Percentiles rank a stretch among this genome's conserved stretches.
These are phyloP conservation scores for Epicoccum nigrum DNA, from an alignment of 2,329 filamentous ascomycete genomes.

Conservation along the genomic window DNA sequence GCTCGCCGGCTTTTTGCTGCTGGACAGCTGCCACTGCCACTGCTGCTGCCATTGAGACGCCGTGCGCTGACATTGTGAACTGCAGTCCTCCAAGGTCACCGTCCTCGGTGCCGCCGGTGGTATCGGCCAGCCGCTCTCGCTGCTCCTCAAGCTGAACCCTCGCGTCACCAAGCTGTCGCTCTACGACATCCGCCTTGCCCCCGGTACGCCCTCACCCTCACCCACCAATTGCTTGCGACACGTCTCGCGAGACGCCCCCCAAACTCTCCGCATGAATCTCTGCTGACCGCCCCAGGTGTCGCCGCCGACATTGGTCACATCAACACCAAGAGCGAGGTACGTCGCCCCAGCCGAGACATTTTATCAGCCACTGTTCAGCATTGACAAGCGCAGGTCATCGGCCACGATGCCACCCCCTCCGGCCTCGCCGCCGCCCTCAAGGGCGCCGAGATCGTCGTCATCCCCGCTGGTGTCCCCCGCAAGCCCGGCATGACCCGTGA, in stretches of 20 bases:
- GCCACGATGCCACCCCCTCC: slow-evolving; percentile 78
- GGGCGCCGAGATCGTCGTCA: slow-evolving; percentile 91
- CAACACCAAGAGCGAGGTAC: slow-evolving; percentile 90
- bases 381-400: slow-evolving; percentile 67
- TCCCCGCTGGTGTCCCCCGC: slow-evolving; percentile 97
- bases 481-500: slow-evolving; percentile 99
- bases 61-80: slow-evolving; percentile 30
- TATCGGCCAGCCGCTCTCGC: slow-evolving; percentile 97
- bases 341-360: slow-evolving; percentile 25
- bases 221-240: background rate
- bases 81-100: slow-evolving; percentile 94
- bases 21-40: background rate
- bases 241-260: background rate
- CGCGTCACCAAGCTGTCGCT: slow-evolving; percentile 91
- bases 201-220: slow-evolving; percentile 69
- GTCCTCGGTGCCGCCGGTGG: slow-evolving; percentile 96
- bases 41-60: slow-evolving; percentile 17
- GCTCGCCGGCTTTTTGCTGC: slow-evolving; percentile 31
- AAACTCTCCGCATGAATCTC: background rate
- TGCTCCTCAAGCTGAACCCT: slow-evolving; percentile 98
- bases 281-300: slow-evolving; percentile 69
- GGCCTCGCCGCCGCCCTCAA: slow-evolving; percentile 82
- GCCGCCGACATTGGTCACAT: slow-evolving; percentile 98
- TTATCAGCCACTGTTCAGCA: no score
- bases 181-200: slow-evolving; percentile 95